phyloP scores from a whole-genome alignment of 1,139 yeast genomes.

The Saccharomycopsis crataegensis region DNA sequence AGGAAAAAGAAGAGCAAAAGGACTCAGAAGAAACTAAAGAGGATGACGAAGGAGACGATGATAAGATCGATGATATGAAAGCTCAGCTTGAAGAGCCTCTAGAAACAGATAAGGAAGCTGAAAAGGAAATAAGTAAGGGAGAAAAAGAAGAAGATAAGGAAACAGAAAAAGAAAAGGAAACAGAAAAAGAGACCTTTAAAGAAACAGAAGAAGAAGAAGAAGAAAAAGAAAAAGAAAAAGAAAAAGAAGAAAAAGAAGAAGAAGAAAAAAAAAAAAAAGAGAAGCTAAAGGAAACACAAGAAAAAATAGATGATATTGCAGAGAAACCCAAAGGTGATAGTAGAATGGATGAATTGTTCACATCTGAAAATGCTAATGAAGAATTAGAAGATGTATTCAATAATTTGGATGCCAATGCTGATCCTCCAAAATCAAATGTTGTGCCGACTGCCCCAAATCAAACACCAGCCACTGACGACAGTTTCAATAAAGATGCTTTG shows the following conservation, averaged over 20 bases:
- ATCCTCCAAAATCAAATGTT: neutral
- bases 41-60: slow-evolving; percentile 14
- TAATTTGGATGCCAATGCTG: slow-evolving; percentile 10
- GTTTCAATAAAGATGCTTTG: slow-evolving; percentile 10
- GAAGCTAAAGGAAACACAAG: slow-evolving; percentile 3
- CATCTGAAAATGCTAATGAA: slow-evolving; percentile 1
- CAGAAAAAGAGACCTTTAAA: slow-evolving; percentile 20
- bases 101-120: slow-evolving; percentile 9
- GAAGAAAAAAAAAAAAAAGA: slow-evolving; percentile 10
- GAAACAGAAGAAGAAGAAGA: slow-evolving; percentile 11
- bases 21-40: slow-evolving; percentile 22
- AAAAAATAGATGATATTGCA: slow-evolving; percentile 8
- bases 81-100: too few species aligned
- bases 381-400: slow-evolving; percentile 15
- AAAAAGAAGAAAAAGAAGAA: slow-evolving; percentile 10
- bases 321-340: slow-evolving; percentile 4
- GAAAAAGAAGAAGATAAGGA: slow-evolving; percentile 43
- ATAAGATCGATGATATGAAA: neutral
- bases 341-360: slow-evolving; percentile 15
- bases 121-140: slow-evolving; percentile 25
- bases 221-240: slow-evolving; percentile 2
- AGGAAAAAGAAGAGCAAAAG: slow-evolving; percentile 23
- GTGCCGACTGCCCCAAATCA: neutral
- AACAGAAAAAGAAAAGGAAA: slow-evolving; percentile 41
- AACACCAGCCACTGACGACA: neutral